Evolutionary conservation across 2,329 filamentous ascomycete species (phyloP), one percentile per base, ranked within the genome.

Genomic region (Xylariaceae sp.): DNA sequence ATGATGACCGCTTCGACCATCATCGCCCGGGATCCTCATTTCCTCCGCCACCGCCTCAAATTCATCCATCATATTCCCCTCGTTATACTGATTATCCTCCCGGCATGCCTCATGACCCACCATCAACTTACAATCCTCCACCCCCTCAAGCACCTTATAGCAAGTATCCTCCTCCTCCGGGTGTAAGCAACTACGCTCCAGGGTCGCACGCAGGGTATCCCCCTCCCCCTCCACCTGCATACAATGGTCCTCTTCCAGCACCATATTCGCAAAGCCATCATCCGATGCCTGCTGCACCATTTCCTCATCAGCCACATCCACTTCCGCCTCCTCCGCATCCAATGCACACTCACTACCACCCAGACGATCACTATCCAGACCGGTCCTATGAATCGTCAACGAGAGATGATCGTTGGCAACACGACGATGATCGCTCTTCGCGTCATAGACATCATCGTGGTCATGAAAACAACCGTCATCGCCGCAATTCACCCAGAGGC

Each of bases 251-350:
- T n/a, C n/a, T n/a, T n/a, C n/a, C n/a, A n/a, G n/a, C n/a, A n/a
- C n/a, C n/a, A n/a, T 50, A 47, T 29, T 45, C 46, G 11, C 45
- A 54, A 20, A 45, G 46, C 8, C 54, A 51, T 22, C 52, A 50
- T 12, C 45, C 48, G 21, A 51, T 55, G 25, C 53, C 56, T 16
- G 27, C 44, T 29, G 44, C 38, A 34, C 29, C 16, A 11, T 27
- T 43, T 46, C n/a, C 33, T 22, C 40, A 50, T 19, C 50, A 29
- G 29, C 43, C 50, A 37, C 45, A 46, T 11, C 54, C 51, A 16
- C 50, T 54, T 41, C 45, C 49, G 19, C 51, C 50, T 17, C 44
- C 47, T 6, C 48, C 48, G n/a, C n/a, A n/a, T 22, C 38, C 37
- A 23, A n/a, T 52, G 4, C 42, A 34, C n/a, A 43, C 44, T 19